phyloP scores from a whole-genome alignment of 495 filamentous ascomycete species.

The Wilcoxina mikolae region DNA sequence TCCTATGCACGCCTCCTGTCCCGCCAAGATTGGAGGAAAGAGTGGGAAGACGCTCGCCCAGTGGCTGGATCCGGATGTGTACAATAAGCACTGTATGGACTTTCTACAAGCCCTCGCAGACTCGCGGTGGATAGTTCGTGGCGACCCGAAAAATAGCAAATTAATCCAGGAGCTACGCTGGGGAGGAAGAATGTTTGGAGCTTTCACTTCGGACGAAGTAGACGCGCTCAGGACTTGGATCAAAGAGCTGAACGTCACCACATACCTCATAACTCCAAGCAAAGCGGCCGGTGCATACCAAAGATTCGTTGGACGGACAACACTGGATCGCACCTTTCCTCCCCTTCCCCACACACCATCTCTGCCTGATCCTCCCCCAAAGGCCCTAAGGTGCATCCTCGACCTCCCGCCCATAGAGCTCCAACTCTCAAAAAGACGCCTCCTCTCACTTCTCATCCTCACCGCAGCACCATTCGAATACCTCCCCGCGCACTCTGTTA shows the following conservation, averaged over 20 bases:
- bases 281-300: not conserved
- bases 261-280: slow-evolving; percentile 3
- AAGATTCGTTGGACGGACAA: slow-evolving; percentile 5
- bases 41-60: slow-evolving; percentile 26
- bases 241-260: slow-evolving; percentile 12
- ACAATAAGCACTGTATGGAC: slow-evolving; percentile 14
- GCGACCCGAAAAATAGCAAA: slow-evolving; percentile 30
- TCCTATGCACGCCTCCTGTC: slow-evolving; percentile 20
- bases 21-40: slow-evolving; percentile 22
- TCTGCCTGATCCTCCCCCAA: not conserved
- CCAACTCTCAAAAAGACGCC: not conserved
- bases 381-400: not conserved
- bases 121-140: slow-evolving; percentile 31
- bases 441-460: slow-evolving; percentile 4
- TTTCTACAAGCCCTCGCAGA: slow-evolving; percentile 21
- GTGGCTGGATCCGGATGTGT: slow-evolving; percentile 31
- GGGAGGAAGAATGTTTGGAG: slow-evolving; percentile 38
- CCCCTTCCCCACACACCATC: not conserved
- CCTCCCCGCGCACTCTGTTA: slow-evolving; percentile 12
- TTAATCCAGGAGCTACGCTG: slow-evolving; percentile 32
- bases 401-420: not conserved
- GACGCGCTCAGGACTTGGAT: slow-evolving; percentile 32
- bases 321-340: not conserved
- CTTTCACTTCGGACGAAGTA: slow-evolving; percentile 35
- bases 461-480: slow-evolving; percentile 15